Evolutionary conservation across 495 filamentous ascomycete genomes (phyloP), one percentile per base, ranked within the genome.

Genomic region (Penicillium longicatenatum): DNA sequence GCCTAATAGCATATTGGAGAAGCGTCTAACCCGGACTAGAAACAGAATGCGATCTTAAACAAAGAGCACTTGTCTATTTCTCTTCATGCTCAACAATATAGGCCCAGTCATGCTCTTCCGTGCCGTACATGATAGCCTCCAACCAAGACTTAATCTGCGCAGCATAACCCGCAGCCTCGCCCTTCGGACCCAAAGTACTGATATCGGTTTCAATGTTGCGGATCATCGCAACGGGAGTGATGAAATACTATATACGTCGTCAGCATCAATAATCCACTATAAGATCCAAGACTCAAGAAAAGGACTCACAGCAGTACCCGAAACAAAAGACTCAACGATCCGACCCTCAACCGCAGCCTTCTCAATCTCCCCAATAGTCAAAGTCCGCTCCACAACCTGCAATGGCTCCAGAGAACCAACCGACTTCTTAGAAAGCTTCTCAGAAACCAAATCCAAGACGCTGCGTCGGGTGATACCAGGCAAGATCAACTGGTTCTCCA

Each of bases 41-140:
- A 26, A 26, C 7, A 4, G 7, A 26, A 26, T 26, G 26, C 26
- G 26, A 6, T 26, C 26, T 26, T 26, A 4, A 26, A 26, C 26
- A 6, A 4, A 26, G 7, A 1, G 31, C 31, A 46, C 21, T 3
- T 46, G 6, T 14, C 12, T 42, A 43, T 19, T 52, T 66, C 55
- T 71, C 63, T 65, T 82, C 75, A 68, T 89, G 84, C 49, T 89
- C 78, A 50, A 96, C 82, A 22, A 90, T 81, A 57, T 91, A 79
- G 22, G 84, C 85, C 92, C 92, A 96, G 50, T 88, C 84, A 64
- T 96, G 89, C 50, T 85, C 69, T 68, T 86, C 87, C 62, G 84
- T 87, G 51, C 92, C 92, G 70, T 85, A 97, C 89, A 94, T 95
- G 70, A 96, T 93, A 42, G 86, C 84, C 68, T 75, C 76, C 54